phyloP scores from a whole-genome alignment of 1,284 basidiomycete genomes.

The Pisolithus thermaeus region DNA sequence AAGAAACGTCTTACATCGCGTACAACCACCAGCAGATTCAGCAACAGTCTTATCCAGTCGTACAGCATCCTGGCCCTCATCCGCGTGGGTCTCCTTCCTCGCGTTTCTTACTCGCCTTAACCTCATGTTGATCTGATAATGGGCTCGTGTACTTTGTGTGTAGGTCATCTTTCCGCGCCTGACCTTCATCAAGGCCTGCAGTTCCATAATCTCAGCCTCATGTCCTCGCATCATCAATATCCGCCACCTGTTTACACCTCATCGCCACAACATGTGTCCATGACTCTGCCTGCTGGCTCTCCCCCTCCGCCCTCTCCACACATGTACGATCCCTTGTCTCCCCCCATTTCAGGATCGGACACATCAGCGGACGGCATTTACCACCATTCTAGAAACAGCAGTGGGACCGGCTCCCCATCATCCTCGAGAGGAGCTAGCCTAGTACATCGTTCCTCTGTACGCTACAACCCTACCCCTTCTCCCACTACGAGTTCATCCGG shows the following conservation, averaged over 20 bases:
- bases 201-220: conserved; percentile 48
- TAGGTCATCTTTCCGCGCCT: conserved; percentile 51
- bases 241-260: conserved; percentile 43
- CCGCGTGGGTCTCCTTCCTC: conserved; percentile 50
- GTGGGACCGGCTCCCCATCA: conserved; percentile 66
- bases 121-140: conserved; percentile 54
- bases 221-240: conserved; percentile 42
- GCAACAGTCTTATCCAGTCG: conserved; percentile 36
- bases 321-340: conserved; percentile 74
- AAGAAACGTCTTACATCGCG: conserved; percentile 34
- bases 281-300: conserved; percentile 44
- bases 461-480: conserved; percentile 73
- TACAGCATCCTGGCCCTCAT: conserved; percentile 39
- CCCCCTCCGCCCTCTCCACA: conserved; percentile 72
- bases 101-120: conserved; percentile 34
- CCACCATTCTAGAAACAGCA: conserved; percentile 65
- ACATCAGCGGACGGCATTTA: conserved; percentile 75
- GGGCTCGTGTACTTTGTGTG: conserved; percentile 39
- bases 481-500: conserved; percentile 64
- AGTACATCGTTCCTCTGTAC: conserved; percentile 61
- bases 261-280: conserved; percentile 47
- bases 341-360: conserved; percentile 79
- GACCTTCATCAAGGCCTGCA: conserved; percentile 46
- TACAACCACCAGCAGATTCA: conserved; percentile 34
- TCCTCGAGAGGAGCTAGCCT: conserved; percentile 68